Percentiles rank a stretch among this genome's conserved stretches.
phyloP scores from a whole-genome alignment of 225 moss, liverwort and hornwort species.

The Rhytidiadelphus loreus region DNA sequence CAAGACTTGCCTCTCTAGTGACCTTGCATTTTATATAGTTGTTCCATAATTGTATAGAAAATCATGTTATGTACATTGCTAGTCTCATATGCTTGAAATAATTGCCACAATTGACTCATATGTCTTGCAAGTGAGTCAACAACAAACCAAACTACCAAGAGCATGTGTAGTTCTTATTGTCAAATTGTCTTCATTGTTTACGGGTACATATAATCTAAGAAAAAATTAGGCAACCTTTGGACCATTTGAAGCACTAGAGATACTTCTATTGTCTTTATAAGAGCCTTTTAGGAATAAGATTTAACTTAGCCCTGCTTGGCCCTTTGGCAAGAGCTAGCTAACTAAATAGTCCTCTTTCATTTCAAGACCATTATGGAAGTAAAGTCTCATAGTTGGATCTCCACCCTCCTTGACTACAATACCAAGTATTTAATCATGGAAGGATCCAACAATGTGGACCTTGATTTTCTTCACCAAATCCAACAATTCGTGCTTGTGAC shows the following conservation, averaged over 20 bases:
- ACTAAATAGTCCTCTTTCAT: neutral
- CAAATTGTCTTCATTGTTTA: rapidly evolving
- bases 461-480: neutral
- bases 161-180: neutral
- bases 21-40: neutral
- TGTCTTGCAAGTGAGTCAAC: neutral
- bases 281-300: neutral
- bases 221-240: neutral
- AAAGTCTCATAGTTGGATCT: neutral
- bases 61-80: neutral
- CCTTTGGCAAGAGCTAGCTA: neutral
- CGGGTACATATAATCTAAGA: rapidly evolving
- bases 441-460: neutral
- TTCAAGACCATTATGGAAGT: neutral
- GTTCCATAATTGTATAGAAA: neutral
- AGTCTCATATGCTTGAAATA: neutral
- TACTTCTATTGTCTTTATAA: neutral
- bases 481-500: neutral
- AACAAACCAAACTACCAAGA: neutral
- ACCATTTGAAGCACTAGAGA: neutral
- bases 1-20: neutral
- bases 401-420: rapidly evolving
- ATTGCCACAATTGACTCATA: neutral
- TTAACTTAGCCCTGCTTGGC: neutral
- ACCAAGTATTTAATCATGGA: neutral